A percentile compares a stretch with the other conserved stretches of the same genome.
Evolutionary conservation across 2,329 filamentous ascomycete species (phyloP).

Genomic region (Exserohilum turcica): DNA sequence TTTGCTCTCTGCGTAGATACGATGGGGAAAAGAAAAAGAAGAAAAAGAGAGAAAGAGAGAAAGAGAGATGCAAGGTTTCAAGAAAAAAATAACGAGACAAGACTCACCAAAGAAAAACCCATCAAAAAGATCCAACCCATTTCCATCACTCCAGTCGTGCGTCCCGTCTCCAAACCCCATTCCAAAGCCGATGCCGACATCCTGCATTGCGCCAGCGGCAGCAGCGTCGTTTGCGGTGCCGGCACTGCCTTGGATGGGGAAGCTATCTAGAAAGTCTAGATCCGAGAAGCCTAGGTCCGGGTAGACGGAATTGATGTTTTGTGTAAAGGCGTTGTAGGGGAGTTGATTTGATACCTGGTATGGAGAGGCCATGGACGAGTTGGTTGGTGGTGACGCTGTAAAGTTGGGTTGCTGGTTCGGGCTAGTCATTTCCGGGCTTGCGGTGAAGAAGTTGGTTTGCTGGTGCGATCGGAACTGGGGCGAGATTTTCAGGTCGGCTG

Average conservation of each 20-base stretch:
- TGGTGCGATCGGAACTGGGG: constrained; percentile 40
- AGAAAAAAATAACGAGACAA: not conserved
- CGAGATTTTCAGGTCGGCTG: constrained; percentile 40
- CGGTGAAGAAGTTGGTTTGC: constrained; percentile 8
- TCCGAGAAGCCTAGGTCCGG: constrained; percentile 51
- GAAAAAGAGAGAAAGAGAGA: not conserved
- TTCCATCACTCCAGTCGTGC: constrained; percentile 61
- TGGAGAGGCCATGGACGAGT: constrained; percentile 24
- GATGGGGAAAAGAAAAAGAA: not conserved
- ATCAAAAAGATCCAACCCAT: constrained; percentile 63
- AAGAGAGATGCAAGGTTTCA: not conserved
- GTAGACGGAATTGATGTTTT: constrained; percentile 35
- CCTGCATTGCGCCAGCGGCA: constrained; percentile 55
- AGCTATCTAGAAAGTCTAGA: constrained; percentile 61
- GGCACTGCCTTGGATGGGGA: constrained; percentile 42
- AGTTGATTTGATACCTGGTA: constrained; percentile 38
- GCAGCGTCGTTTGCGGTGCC: constrained; percentile 15
- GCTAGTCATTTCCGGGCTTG: constrained; percentile 21
- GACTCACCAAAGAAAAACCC: constrained; percentile 57
- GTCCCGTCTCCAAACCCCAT: constrained; percentile 53
- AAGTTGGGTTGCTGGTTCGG: constrained; percentile 23
- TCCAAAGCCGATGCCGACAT: constrained; percentile 66
- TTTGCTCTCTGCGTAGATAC: no score
- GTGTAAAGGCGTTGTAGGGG: constrained; percentile 38
- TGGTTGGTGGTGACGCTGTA: constrained; percentile 7